Conservation (phyloP, 2,329 filamentous ascomycete species). For the Hypoxylon sp. region DNA sequence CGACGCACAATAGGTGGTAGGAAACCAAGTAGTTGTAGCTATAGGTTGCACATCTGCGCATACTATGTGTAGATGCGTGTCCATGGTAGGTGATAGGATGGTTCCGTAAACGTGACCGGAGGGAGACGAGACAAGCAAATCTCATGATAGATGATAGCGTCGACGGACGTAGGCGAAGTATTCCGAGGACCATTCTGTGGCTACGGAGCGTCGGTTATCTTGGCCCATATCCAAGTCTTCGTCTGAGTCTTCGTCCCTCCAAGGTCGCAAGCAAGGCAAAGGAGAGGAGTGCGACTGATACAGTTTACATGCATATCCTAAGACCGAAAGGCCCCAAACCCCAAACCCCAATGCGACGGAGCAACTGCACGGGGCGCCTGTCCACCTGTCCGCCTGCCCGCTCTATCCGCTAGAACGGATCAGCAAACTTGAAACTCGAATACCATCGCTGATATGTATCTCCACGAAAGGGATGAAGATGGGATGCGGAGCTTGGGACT, state of each 20-base stretch:
- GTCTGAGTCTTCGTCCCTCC: too few relatives aligned
- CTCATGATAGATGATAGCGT: background rate
- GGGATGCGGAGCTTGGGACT: background rate
- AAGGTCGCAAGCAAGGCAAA: background rate
- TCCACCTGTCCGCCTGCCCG: background rate
- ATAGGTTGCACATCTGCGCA: background rate
- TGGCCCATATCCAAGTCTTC: background rate
- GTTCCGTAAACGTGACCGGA: background rate
- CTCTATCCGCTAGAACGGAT: slow-evolving; percentile 26
- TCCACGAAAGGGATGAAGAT: background rate
- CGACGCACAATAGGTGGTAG: background rate
- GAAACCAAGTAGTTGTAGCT: background rate
- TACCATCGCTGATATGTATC: background rate
- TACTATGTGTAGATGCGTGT: background rate
- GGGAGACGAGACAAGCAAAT: background rate
- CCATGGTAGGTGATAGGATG: background rate
- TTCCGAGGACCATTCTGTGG: background rate
- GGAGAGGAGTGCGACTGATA: slow-evolving; percentile 16
- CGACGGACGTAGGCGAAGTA: background rate
- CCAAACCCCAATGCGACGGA: slow-evolving; percentile 28
- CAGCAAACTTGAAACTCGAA: background rate
- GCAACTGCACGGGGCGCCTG: too few relatives aligned
- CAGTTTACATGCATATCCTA: slow-evolving; percentile 31
- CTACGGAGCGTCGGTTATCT: background rate
- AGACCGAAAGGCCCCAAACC: too few relatives aligned